Base-by-base conservation (phyloP, 768 basidiomycete species). In the Serendipita sp. region DNA sequence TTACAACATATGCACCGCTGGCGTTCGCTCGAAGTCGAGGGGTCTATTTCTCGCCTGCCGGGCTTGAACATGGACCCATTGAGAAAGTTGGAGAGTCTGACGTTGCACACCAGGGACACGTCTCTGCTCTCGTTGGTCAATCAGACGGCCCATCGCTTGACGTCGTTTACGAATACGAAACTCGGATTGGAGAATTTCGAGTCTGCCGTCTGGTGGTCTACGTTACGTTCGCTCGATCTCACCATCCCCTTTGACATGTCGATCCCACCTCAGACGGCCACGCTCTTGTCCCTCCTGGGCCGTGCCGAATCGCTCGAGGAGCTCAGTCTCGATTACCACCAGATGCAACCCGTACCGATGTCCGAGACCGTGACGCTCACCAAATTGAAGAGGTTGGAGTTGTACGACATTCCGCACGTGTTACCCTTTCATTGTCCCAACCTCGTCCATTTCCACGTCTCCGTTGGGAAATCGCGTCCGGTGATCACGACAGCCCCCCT, bases 361-460 rank as follows among this genome's bases (percentile, higher is more conserved):
- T 10, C 3, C 27, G 48, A 50, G 29, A 11, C 34, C 34, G 55
- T 36, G 16, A n/a, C 16, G 16, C n/a, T 60, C 5, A 10, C 1
- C 23, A 27, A 23, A 1, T 34, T 60, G 18, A 23, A 34, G 23
- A 16, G 33, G 31, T 27, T 60, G 5, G 23, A 29, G 55, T 34
- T 60, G 23, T 60, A 31, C n/a, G 55, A 60, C 34, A 60, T 60
- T 10, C 55, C 55, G 8, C 55, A 60, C 23, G 16, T 60, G 13
- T 34, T 60, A 27, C 55, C 55, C 23, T 60, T 60, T 60, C 23
- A 60, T 10, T 60, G 55, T 60, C 55, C 55, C 23, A 60, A 60
- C 34, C 55, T 60, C 27, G 34, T 34, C 55, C 55, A 60, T 27
- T 27, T 60, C 55, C 55, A 8, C 16, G 34, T 60, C 23, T 60